Percentiles rank a stretch among this genome's conserved stretches.
phyloP scores from a whole-genome alignment of 176 grass and related monocot genomes.

The Elymus sibiricus region DNA sequence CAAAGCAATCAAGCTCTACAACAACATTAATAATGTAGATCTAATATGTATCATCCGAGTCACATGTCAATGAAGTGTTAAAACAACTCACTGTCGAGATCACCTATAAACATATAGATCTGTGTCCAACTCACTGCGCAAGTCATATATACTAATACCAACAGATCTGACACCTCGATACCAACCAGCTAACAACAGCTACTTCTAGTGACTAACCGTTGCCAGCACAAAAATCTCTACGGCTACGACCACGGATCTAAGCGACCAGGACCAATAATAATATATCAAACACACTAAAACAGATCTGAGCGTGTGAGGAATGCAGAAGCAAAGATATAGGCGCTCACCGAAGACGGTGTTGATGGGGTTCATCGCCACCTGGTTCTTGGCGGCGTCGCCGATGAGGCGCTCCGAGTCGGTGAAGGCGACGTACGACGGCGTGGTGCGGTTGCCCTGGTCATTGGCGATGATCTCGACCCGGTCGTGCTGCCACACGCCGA shows the following conservation, averaged over 20 bases:
- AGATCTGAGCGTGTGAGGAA: neutral
- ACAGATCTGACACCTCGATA: neutral
- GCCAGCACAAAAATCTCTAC: neutral
- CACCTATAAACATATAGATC: neutral
- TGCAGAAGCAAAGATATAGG: neutral
- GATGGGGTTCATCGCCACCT: constrained; percentile 78
- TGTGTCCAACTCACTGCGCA: neutral
- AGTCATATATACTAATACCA: neutral
- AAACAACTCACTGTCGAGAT: neutral
- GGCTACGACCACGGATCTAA: neutral
- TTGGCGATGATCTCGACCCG: constrained; percentile 96
- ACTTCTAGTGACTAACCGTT: neutral
- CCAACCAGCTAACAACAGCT: neutral
- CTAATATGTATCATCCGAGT: neutral
- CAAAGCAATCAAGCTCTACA: neutral
- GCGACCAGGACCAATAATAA: neutral
- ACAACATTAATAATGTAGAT: neutral
- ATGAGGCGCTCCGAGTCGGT: constrained; percentile 82
- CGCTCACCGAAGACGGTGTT: constrained; percentile 74
- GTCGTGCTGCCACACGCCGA: constrained; percentile 97
- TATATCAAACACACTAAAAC: neutral
- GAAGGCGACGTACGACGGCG: constrained; percentile 88
- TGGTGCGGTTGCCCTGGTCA: constrained; percentile 95
- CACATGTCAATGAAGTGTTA: neutral
- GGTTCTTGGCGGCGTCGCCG: constrained; percentile 68